Evolutionary conservation across 73 alveolate genomes (phyloP), one percentile per base, ranked within the genome.

Genomic region (Durusdinium trenchii): DNA sequence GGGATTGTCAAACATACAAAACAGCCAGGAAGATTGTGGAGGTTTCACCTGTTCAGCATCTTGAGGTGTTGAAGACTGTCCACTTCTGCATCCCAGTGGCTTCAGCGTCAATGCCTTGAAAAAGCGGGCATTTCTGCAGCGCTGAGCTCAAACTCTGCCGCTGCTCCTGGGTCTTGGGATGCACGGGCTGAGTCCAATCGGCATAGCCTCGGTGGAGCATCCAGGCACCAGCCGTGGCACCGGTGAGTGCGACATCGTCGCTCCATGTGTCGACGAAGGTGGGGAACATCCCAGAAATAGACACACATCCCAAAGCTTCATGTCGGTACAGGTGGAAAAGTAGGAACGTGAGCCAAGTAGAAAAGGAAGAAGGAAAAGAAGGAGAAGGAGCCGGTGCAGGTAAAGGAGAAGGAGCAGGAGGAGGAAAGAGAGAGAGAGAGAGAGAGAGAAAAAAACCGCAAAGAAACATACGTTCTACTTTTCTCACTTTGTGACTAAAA

Each of bases 41-140:
- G n/a, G n/a, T n/a, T n/a, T n/a, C n/a, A n/a, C 64, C 28, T 54
- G 64, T 20, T 54, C 64, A 9, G 64, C 9, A 54, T 20, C 64
- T 12, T 20, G 64, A 12, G 64, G 64, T 54, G n/a, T n/a, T n/a
- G n/a, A n/a, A n/a, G n/a, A n/a, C n/a, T n/a, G n/a, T n/a, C n/a
- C n/a, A n/a, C n/a, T n/a, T n/a, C n/a, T n/a, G 64, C 36, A 79
- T 0, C 90, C 90, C 35, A 51, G 94, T 50, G 76, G 51, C 94
- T 51, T 84, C 76, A 7, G 38, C 76, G n/a, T 32, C 94, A 36
- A 84, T 51, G 94, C 94, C 94, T 52, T 52, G 73, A 52, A 84
- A 84, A 42, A 84, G 26, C 47, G 94, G 94, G 51, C 94, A 84
- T 36, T 28, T 51, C 75, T 84, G 35, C 73, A 84, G 43, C 18